Conservation (phyloP, 805 yeast genomes). For the Wilhelminamyces savonicus region DNA sequence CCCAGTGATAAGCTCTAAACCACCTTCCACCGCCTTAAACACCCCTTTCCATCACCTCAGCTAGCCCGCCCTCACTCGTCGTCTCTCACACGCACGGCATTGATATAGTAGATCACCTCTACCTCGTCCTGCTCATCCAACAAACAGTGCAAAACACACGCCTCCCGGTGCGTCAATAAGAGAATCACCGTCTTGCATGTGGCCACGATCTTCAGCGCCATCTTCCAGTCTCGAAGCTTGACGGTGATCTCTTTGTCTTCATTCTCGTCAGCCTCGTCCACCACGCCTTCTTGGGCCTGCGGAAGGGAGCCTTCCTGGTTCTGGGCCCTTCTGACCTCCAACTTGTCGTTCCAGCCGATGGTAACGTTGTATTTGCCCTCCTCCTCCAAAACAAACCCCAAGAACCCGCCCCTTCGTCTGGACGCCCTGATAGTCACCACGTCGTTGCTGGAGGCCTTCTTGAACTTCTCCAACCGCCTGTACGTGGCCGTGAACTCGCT, state of each 20-base stretch:
- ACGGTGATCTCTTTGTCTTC: constrained; percentile 44
- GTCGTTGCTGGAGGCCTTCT: constrained; percentile 30
- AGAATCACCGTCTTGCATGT: constrained; percentile 56
- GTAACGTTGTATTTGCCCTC: constrained; percentile 48
- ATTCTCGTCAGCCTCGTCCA: constrained; percentile 8
- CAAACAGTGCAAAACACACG: constrained; percentile 60
- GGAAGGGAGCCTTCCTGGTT: constrained; percentile 11
- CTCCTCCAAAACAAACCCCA: constrained; percentile 49
- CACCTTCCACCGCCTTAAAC: too few relatives aligned
- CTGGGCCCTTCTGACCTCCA: constrained; percentile 28
- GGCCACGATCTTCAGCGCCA: constrained; percentile 55
- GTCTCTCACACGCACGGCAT: constrained; percentile 13
- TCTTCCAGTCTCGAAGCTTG: constrained; percentile 59
- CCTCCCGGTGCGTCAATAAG: constrained; percentile 50
- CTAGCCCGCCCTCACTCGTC: too few relatives aligned
- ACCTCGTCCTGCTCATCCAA: constrained; percentile 60
- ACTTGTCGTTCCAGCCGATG: constrained; percentile 52
- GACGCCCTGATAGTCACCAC: constrained; percentile 45
- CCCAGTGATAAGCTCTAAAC: too few relatives aligned
- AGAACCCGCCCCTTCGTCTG: constrained; percentile 36
- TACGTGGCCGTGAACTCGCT: constrained; percentile 46
- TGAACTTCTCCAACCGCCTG: constrained; percentile 62
- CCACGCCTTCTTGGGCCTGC: constrained; percentile 1
- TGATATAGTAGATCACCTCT: constrained; percentile 58
- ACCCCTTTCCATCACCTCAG: too few relatives aligned